These are phyloP conservation scores for Excoecaria agallocha DNA, from an alignment of 345 rosid species.

Conservation along the genomic window DNA sequence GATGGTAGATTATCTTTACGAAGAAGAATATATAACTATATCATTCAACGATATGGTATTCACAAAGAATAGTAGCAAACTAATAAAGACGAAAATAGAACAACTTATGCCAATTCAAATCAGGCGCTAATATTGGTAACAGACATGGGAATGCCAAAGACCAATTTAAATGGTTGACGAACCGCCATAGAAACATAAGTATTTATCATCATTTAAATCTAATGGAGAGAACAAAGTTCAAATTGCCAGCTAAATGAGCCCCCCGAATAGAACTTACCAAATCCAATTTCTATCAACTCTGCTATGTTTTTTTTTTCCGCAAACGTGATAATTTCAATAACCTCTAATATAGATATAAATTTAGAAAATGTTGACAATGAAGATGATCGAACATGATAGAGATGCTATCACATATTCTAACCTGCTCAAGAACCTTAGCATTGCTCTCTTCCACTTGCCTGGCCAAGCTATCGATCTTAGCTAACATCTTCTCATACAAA, in stretches of 20 bases:
- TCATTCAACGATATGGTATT: not conserved
- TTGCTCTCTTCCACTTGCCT: conserved; percentile 68
- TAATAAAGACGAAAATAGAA: not conserved
- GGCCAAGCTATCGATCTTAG: conserved; percentile 58
- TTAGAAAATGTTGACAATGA: not conserved
- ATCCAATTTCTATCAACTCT: no score
- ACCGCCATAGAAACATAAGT: not conserved
- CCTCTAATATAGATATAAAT: not conserved
- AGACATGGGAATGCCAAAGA: not conserved
- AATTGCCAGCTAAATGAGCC: not conserved
- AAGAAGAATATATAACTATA: not conserved
- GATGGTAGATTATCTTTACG: not conserved
- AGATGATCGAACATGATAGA: not conserved
- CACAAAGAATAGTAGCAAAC: not conserved
- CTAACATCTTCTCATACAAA: conserved; percentile 73
- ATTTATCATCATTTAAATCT: not conserved
- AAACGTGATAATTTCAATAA: not conserved
- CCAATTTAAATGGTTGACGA: not conserved
- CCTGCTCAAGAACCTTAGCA: conserved; percentile 60
- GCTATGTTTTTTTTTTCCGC: no score
- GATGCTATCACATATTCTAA: conserved; percentile 23
- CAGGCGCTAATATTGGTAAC: not conserved
- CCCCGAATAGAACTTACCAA: not conserved
- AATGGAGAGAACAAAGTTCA: conserved; percentile 2
- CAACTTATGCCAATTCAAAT: not conserved